A percentile compares a stretch with the other conserved stretches of the same genome.
phyloP scores from a whole-genome alignment of 441 rosid species.

The Adansonia grandidieri region DNA sequence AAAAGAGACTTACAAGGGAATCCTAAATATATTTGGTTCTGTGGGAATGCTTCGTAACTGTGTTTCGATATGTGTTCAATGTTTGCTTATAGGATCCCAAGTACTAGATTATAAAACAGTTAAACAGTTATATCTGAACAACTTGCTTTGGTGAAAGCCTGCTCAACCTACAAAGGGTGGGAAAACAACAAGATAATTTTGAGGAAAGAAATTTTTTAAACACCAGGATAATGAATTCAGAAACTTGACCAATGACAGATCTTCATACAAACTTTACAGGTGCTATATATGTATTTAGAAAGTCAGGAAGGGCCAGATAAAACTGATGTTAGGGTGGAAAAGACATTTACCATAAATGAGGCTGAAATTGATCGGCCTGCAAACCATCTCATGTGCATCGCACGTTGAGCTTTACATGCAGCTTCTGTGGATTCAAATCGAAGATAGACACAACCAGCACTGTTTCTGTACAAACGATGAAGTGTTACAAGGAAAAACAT shows the following conservation, averaged over 20 bases:
- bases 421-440: conserved; percentile 66
- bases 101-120: neutral
- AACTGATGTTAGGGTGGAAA: conserved; percentile 7
- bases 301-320: neutral
- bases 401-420: conserved; percentile 65
- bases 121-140: neutral
- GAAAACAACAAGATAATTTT: neutral
- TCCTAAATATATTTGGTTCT: neutral
- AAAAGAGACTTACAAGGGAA: neutral
- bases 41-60: neutral
- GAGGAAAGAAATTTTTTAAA: neutral
- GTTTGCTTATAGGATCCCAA: neutral
- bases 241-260: neutral
- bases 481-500: neutral
- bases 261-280: neutral
- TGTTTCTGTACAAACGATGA: conserved; percentile 50
- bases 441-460: conserved; percentile 73
- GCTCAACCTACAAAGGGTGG: neutral
- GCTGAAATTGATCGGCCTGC: conserved; percentile 82
- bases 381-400: conserved; percentile 93
- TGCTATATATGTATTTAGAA: neutral
- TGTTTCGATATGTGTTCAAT: neutral
- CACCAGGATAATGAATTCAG: neutral
- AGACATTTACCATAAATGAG: conserved; percentile 60
- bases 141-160: neutral